Evolutionary conservation across 2,329 filamentous ascomycete genomes (phyloP).

Genomic region (Claviceps capensis): DNA sequence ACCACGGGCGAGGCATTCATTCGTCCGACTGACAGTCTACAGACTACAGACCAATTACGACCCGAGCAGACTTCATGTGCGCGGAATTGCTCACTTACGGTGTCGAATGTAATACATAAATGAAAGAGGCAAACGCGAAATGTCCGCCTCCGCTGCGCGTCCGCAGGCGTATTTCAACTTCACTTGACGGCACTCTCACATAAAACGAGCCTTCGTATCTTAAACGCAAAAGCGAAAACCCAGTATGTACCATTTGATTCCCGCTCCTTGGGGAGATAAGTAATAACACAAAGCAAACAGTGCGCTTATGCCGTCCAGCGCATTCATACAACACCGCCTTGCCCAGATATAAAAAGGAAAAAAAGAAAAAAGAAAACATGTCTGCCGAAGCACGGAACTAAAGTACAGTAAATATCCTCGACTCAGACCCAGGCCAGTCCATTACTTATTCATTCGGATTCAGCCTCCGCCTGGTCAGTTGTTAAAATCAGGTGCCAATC

Average conservation of each 20-base stretch:
- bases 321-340: conserved; percentile 29
- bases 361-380: conserved; percentile 21
- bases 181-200: too few relatives aligned
- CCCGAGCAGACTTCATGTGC: too few relatives aligned
- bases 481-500: not conserved
- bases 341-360: conserved; percentile 13
- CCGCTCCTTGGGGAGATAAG: conserved; percentile 10
- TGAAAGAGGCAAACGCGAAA: too few relatives aligned
- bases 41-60: too few relatives aligned
- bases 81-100: too few relatives aligned
- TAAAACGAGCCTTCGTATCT: too few relatives aligned
- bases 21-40: too few relatives aligned
- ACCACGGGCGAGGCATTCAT: too few relatives aligned
- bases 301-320: conserved; percentile 22
- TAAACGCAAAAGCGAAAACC: conserved; percentile 20
- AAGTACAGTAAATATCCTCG: conserved; percentile 5
- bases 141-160: too few relatives aligned
- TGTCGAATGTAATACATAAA: too few relatives aligned
- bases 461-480: conserved; percentile 38
- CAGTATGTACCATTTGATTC: conserved; percentile 17
- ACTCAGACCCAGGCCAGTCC: conserved; percentile 3
- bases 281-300: not conserved
- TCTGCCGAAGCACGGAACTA: conserved; percentile 8
- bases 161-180: too few relatives aligned
- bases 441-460: conserved; percentile 25